Conservation (phyloP, 805 yeast genomes). For the Teunomyces barrocoloradensis region DNA sequence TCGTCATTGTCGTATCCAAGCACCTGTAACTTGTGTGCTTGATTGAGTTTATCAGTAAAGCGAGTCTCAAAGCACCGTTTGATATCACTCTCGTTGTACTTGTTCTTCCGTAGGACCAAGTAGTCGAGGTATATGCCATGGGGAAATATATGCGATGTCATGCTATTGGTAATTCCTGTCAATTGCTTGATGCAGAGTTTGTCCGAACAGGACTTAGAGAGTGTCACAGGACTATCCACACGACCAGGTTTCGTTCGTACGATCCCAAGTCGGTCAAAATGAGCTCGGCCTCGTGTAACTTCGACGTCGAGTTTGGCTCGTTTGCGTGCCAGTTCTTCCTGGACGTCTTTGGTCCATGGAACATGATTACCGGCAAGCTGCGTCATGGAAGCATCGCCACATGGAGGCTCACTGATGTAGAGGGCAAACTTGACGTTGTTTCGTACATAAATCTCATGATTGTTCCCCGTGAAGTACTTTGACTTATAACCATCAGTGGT, state of each 20-base stretch:
- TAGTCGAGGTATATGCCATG: constrained; percentile 42
- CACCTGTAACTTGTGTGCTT: constrained; percentile 15
- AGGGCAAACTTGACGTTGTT: constrained; percentile 48
- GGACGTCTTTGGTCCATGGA: constrained; percentile 20
- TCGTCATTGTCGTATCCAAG: constrained; percentile 20
- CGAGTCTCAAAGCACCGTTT: constrained; percentile 39
- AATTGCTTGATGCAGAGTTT: constrained; percentile 67
- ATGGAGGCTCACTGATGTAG: constrained; percentile 75
- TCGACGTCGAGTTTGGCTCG: constrained; percentile 4
- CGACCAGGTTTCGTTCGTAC: constrained; percentile 95
- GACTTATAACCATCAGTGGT: neutral
- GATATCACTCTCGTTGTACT: constrained; percentile 25
- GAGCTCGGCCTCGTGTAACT: constrained; percentile 58
- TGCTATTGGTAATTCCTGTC: constrained; percentile 49
- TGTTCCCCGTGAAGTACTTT: neutral
- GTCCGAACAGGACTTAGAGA: constrained; percentile 88
- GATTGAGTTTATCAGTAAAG: constrained; percentile 13
- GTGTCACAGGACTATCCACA: constrained; percentile 65
- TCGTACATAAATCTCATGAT: constrained; percentile 28
- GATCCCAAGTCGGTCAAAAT: constrained; percentile 53
- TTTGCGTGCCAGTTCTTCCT: constrained; percentile 11
- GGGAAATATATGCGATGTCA: constrained; percentile 36
- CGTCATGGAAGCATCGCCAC: constrained; percentile 85
- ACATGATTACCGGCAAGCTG: constrained; percentile 16
- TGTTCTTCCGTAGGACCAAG: constrained; percentile 45